phyloP scores from a whole-genome alignment of 495 filamentous ascomycete species.

The Massariosphaeria phaeospora region DNA sequence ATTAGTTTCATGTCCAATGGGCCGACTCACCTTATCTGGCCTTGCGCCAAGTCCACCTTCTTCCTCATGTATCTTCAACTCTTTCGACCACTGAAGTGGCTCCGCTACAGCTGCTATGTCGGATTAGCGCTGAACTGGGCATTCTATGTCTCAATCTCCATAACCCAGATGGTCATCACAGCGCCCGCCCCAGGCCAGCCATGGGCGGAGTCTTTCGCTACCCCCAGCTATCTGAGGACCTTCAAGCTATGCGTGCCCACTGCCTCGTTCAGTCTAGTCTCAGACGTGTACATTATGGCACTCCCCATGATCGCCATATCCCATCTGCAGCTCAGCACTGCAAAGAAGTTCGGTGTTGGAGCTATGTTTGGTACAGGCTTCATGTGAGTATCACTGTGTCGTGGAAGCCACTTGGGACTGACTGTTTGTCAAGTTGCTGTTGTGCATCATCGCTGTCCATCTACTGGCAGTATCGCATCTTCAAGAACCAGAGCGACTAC shows the following conservation, averaged over 20 bases:
- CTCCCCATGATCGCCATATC: neutral
- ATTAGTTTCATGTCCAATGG: neutral
- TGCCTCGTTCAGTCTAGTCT: neutral
- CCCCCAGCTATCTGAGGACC: neutral
- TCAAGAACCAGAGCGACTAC: neutral
- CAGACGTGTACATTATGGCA: slow-evolving; percentile 6
- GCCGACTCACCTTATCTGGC: neutral
- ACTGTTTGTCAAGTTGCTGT: neutral
- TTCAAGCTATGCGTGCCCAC: slow-evolving; percentile 1
- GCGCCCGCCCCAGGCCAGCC: neutral
- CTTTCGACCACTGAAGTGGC: slow-evolving; percentile 6
- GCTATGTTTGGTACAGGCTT: slow-evolving; percentile 11
- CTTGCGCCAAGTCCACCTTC: slow-evolving; percentile 5
- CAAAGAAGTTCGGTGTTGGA: neutral
- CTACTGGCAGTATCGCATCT: neutral
- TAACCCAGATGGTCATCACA: neutral
- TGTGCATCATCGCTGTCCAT: neutral
- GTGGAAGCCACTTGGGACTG: neutral
- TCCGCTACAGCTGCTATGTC: neutral
- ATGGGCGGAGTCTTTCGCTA: neutral
- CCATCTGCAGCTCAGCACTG: slow-evolving; percentile 3
- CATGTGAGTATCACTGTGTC: neutral
- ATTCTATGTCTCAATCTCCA: neutral
- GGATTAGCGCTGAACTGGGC: slow-evolving; percentile 1
- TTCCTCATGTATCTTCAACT: slow-evolving; percentile 20